A percentile compares a stretch with the other conserved stretches of the same genome.
These are phyloP conservation scores for Hemileccinum impolitum DNA, from an alignment of 768 basidiomycete genomes.

Conservation along the genomic window DNA sequence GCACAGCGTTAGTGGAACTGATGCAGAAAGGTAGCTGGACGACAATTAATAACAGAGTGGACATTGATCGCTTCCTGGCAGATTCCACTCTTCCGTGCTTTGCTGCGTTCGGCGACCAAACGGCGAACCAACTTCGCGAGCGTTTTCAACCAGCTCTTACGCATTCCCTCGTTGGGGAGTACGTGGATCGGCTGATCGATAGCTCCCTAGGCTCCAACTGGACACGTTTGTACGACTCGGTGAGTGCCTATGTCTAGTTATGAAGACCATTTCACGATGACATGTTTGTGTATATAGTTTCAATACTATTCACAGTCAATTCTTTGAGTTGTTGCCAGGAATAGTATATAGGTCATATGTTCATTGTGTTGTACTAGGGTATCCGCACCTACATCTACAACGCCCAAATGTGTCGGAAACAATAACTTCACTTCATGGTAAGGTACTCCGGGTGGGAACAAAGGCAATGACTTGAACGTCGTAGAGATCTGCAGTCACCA, in stretches of 20 bases:
- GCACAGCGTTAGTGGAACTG: conserved; percentile 79
- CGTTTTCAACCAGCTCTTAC: conserved; percentile 92
- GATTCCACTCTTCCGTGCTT: conserved; percentile 93
- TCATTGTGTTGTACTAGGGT: conserved; percentile 4
- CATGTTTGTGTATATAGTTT: conserved; percentile 51
- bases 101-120: conserved; percentile 84
- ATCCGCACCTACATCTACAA: conserved; percentile 1
- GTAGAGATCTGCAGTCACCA: conserved; percentile 6
- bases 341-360: conserved; percentile 2
- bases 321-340: conserved; percentile 39
- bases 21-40: conserved; percentile 85
- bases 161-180: conserved; percentile 77
- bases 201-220: conserved; percentile 89
- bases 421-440: neutral
- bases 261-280: conserved; percentile 1
- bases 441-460: neutral
- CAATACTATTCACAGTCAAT: conserved; percentile 95
- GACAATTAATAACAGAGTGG: neutral
- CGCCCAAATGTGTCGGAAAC: neutral
- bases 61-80: conserved; percentile 25
- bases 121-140: conserved; percentile 82
- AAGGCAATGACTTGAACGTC: neutral
- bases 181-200: conserved; percentile 88
- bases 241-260: conserved; percentile 34
- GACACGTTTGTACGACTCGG: conserved; percentile 95